These are phyloP conservation scores for Trametes polyzona DNA, from an alignment of 1,284 basidiomycete genomes.

Conservation along the genomic window DNA sequence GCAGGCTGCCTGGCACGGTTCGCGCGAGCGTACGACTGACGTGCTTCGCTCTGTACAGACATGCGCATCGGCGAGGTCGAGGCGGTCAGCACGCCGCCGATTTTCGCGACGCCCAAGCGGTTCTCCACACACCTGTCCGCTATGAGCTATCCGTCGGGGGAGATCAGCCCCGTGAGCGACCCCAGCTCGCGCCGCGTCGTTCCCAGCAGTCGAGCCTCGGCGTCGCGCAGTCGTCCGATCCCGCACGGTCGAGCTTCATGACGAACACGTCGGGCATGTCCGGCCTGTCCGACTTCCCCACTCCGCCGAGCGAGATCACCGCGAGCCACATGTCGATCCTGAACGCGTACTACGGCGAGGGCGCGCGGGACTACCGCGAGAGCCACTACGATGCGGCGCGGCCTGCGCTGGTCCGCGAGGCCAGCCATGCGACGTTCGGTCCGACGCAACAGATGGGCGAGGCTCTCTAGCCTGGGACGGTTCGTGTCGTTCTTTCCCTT, in stretches of 20 bases:
- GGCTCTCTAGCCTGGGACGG: conserved; percentile 25
- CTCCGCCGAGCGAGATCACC: conserved; percentile 47
- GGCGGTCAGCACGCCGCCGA: conserved; percentile 53
- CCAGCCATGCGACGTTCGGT: conserved; percentile 33
- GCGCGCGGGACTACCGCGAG: conserved; percentile 16
- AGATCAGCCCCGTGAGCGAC: conserved; percentile 16
- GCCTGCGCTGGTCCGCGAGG: conserved; percentile 28
- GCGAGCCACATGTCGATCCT: conserved; percentile 29
- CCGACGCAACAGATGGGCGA: conserved; percentile 31
- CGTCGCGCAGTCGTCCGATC: conserved; percentile 45
- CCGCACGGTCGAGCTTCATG: conserved; percentile 64
- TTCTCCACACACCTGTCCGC: conserved; percentile 43
- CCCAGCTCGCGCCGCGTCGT: conserved; percentile 16
- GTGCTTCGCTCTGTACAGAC: conserved; percentile 37
- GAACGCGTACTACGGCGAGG: conserved; percentile 28
- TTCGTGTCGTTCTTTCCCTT: neutral
- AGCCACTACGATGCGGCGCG: conserved; percentile 16
- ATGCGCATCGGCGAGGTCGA: conserved; percentile 59
- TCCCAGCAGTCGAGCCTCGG: conserved; percentile 41
- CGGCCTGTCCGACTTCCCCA: conserved; percentile 74
- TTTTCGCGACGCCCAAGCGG: conserved; percentile 43
- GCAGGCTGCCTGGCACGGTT: conserved; percentile 42
- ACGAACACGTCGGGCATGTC: conserved; percentile 62
- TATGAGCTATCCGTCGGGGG: conserved; percentile 26
- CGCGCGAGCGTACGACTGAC: conserved; percentile 14